phyloP scores from a whole-genome alignment of 2,329 filamentous ascomycete genomes.

The Aspergillus sp. region DNA sequence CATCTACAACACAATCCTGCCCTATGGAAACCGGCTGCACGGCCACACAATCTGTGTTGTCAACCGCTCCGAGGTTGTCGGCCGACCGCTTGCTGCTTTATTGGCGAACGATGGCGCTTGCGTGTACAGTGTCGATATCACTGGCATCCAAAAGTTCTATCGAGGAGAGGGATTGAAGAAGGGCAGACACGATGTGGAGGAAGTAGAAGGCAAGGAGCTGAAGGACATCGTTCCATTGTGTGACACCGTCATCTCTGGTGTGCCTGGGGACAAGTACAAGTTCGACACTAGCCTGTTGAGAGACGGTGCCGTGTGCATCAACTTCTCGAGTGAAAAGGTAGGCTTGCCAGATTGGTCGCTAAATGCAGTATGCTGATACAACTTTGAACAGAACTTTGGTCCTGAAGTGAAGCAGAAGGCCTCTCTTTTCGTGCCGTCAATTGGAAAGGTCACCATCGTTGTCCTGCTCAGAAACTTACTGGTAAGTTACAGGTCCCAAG shows the following conservation, averaged over 20 bases:
- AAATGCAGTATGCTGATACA: slow-evolving; percentile 6
- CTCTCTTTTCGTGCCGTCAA: slow-evolving; percentile 93
- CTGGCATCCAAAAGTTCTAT: slow-evolving; percentile 88
- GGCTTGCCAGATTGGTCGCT: background rate
- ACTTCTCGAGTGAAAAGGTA: slow-evolving; percentile 88
- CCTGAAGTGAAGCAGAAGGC: slow-evolving; percentile 91
- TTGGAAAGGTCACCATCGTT: slow-evolving; percentile 96
- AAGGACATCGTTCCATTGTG: slow-evolving; percentile 82
- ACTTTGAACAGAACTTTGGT: slow-evolving; percentile 68
- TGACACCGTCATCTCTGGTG: slow-evolving; percentile 92
- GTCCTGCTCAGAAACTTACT: slow-evolving; percentile 85
- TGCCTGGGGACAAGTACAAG: slow-evolving; percentile 85
- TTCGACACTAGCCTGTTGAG: slow-evolving; percentile 79
- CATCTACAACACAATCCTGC: slow-evolving; percentile 93
- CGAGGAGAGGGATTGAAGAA: slow-evolving; percentile 84
- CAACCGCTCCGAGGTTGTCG: slow-evolving; percentile 94
- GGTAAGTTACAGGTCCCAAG: slow-evolving; percentile 54
- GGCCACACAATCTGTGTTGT: slow-evolving; percentile 95
- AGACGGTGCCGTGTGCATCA: slow-evolving; percentile 96
- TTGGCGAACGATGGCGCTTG: slow-evolving; percentile 94
- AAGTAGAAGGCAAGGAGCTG: slow-evolving; percentile 76
- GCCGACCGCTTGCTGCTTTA: slow-evolving; percentile 84
- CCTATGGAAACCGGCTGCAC: slow-evolving; percentile 88
- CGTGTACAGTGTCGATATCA: slow-evolving; percentile 93
- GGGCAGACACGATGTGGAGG: slow-evolving; percentile 79